Evolutionary conservation across 352 stramenopile species (phyloP).

Genomic region (Phytophthora boehmeriae): DNA sequence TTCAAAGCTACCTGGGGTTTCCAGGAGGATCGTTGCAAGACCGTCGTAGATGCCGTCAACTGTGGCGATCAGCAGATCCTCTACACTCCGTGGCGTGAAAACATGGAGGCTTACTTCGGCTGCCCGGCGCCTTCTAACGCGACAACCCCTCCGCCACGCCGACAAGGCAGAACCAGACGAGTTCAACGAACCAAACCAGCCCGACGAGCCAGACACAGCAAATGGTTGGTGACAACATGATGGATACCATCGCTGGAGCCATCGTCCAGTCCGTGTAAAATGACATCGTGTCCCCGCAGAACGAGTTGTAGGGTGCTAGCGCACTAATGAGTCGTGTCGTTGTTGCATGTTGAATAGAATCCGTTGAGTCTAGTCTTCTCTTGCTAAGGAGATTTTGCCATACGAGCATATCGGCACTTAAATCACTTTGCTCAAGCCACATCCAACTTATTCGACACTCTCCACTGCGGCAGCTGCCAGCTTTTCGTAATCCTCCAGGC

Average conservation of each 20-base stretch:
- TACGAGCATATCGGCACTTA: slow-evolving; percentile 1
- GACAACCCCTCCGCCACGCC: neutral
- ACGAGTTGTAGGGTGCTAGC: neutral
- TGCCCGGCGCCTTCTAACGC: slow-evolving; percentile 27
- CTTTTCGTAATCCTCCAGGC: slow-evolving; percentile 79
- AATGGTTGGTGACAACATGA: slow-evolving; percentile 1
- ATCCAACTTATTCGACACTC: no score
- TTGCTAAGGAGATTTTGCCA: neutral
- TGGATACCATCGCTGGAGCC: neutral
- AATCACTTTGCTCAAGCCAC: no score
- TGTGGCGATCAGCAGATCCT: slow-evolving; percentile 32
- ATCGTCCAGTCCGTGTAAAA: slow-evolving; percentile 11
- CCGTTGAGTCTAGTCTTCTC: slow-evolving; percentile 1
- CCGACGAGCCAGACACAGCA: slow-evolving; percentile 1
- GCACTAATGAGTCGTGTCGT: no score
- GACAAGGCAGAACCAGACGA: slow-evolving; percentile 1
- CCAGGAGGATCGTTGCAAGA: slow-evolving; percentile 38
- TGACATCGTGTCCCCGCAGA: neutral
- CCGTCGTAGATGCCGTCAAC: slow-evolving; percentile 40
- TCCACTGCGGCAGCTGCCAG: slow-evolving; percentile 41
- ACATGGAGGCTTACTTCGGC: slow-evolving; percentile 42
- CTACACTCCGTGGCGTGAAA: slow-evolving; percentile 31
- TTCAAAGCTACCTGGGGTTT: slow-evolving; percentile 47
- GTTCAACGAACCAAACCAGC: slow-evolving; percentile 4
- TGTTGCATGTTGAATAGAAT: slow-evolving; percentile 7